A percentile compares a stretch with the other conserved stretches of the same genome.
Conservation (phyloP, 2,329 filamentous ascomycete genomes). For the Camillea tinctor region DNA sequence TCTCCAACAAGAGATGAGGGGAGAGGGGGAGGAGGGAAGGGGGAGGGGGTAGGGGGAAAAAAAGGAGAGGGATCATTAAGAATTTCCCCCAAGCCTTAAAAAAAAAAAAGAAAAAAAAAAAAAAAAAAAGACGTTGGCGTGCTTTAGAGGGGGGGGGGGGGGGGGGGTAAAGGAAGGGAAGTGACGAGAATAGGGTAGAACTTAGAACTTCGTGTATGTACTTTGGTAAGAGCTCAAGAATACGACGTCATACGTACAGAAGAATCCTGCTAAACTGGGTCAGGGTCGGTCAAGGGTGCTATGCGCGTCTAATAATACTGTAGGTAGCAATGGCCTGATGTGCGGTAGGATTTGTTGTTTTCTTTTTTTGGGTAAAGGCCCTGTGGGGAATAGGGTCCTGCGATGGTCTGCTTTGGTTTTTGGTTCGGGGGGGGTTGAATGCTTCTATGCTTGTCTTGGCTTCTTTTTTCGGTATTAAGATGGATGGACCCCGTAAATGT, state of each 20-base stretch:
- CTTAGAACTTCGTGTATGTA: no score
- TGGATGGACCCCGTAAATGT: no score
- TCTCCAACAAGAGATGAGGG: not conserved
- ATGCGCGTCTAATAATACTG: no score
- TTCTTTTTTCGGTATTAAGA: no score
- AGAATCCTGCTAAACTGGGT: not conserved
- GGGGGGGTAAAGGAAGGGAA: constrained; percentile 9
- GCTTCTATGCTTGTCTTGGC: no score
- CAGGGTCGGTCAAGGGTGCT: not conserved
- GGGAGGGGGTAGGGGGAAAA: no score
- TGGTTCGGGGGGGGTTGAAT: no score
- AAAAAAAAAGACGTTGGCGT: constrained; percentile 4
- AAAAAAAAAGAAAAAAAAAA: not conserved
- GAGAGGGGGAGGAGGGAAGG: no score
- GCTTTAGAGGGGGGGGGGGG: not conserved
- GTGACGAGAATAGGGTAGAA: constrained; percentile 14
- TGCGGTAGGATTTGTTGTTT: no score
- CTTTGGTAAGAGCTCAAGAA: not conserved
- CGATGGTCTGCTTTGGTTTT: no score
- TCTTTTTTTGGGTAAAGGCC: no score
- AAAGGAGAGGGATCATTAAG: not conserved
- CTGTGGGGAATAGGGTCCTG: no score
- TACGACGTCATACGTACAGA: constrained; percentile 29
- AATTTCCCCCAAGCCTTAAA: not conserved
- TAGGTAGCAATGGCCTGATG: not conserved